Evolutionary conservation across 179 eudicot genomes (phyloP).

Genomic region (Beta macrorhiza): DNA sequence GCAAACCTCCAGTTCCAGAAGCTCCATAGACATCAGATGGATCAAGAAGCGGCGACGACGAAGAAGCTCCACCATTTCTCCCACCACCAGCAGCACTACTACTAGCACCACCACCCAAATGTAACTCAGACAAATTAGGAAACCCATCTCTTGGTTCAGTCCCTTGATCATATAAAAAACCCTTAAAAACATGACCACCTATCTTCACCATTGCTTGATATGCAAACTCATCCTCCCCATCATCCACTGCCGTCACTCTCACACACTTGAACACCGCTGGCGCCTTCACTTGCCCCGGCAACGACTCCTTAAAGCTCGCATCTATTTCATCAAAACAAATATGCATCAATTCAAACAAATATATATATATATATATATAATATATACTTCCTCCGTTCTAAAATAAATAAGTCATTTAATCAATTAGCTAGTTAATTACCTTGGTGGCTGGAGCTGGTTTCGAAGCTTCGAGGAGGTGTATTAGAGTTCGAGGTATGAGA

Average conservation of each 20-base stretch:
- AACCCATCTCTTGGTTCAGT: conserved; percentile 55
- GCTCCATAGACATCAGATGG: conserved; percentile 54
- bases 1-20: conserved; percentile 41
- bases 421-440: conserved; percentile 33
- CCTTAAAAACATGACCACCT: conserved; percentile 88
- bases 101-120: conserved; percentile 60
- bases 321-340: conserved; percentile 38
- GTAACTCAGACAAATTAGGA: conserved; percentile 74
- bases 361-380: too few relatives aligned
- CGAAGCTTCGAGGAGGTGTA: conserved; percentile 85
- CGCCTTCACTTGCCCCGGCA: conserved; percentile 83
- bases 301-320: conserved; percentile 65
- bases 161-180: conserved; percentile 89
- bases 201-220: conserved; percentile 81
- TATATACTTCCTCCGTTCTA: too few relatives aligned
- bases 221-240: conserved; percentile 81
- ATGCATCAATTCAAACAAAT: too few relatives aligned
- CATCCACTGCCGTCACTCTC: conserved; percentile 69
- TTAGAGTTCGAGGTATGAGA: conserved; percentile 85
- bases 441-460: conserved; percentile 82
- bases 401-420: too few relatives aligned
- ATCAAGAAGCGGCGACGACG: conserved; percentile 50
- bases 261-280: conserved; percentile 92
- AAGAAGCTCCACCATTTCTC: conserved; percentile 35
- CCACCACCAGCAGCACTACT: conserved; percentile 46